A percentile compares a stretch with the other conserved stretches of the same genome.
These are phyloP conservation scores for Paxillus rubicundulus DNA, from an alignment of 768 basidiomycete species.

Conservation along the genomic window DNA sequence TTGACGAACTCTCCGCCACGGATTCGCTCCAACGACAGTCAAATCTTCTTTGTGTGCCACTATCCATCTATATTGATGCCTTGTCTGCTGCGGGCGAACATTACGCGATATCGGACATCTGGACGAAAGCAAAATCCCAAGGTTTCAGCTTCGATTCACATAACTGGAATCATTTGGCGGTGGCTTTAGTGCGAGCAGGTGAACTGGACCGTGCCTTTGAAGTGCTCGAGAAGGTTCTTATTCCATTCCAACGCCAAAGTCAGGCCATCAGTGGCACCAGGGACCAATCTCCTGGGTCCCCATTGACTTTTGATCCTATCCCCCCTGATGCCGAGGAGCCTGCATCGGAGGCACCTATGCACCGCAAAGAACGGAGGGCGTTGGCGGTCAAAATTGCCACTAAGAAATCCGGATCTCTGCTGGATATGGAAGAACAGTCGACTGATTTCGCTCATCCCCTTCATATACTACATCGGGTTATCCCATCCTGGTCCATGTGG, in stretches of 20 bases:
- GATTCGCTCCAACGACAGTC: slow-evolving; percentile 32
- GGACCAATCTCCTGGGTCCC: slow-evolving; percentile 37
- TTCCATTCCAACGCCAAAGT: slow-evolving; percentile 49
- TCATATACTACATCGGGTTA: slow-evolving; percentile 57
- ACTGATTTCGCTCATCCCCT: slow-evolving; percentile 59
- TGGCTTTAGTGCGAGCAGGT: slow-evolving; percentile 76
- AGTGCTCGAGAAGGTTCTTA: slow-evolving; percentile 72
- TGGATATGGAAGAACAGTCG: slow-evolving; percentile 16
- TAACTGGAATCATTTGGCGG: slow-evolving; percentile 87
- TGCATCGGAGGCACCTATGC: slow-evolving; percentile 31
- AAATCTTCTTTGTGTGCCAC: slow-evolving; percentile 68
- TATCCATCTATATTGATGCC: slow-evolving; percentile 80
- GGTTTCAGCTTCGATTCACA: slow-evolving; percentile 82
- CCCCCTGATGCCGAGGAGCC: slow-evolving; percentile 23
- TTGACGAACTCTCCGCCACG: slow-evolving; percentile 23
- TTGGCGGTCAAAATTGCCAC: slow-evolving; percentile 20
- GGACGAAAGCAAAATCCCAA: slow-evolving; percentile 57
- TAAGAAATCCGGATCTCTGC: slow-evolving; percentile 7
- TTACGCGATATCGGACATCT: slow-evolving; percentile 56
- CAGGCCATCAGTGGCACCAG: slow-evolving; percentile 16
- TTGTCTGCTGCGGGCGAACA: slow-evolving; percentile 66
- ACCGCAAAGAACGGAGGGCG: slow-evolving; percentile 24
- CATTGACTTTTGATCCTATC: slow-evolving; percentile 38
- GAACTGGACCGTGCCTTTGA: slow-evolving; percentile 83
- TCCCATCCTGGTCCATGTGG: slow-evolving; percentile 67